Evolutionary conservation across 805 yeast species (phyloP).

Genomic region (Nakazawaea wyomingensis): DNA sequence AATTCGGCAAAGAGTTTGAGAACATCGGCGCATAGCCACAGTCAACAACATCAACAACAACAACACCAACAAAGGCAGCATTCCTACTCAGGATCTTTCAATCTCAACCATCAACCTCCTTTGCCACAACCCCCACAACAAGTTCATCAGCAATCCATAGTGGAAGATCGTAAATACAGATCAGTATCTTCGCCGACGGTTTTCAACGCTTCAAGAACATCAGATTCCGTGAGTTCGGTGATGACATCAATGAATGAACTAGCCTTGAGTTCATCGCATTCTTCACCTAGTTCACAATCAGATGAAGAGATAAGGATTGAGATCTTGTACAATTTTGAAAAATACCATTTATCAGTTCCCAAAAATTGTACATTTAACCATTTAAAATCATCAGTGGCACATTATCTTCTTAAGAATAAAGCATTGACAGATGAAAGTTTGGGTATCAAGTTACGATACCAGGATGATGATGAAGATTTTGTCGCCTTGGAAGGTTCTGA

Average conservation of each 20-base stretch:
- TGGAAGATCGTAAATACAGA: slow-evolving; percentile 23
- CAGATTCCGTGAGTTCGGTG: slow-evolving; percentile 5
- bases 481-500: slow-evolving; percentile 82
- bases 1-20: slow-evolving; percentile 14
- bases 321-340: slow-evolving; percentile 38
- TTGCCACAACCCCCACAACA: neutral
- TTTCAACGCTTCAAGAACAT: slow-evolving; percentile 2
- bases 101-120: neutral
- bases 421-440: slow-evolving; percentile 25
- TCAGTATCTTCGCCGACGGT: slow-evolving; percentile 28
- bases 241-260: slow-evolving; percentile 6
- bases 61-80: slow-evolving; percentile 3
- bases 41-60: slow-evolving; percentile 5
- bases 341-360: slow-evolving; percentile 64
- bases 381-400: slow-evolving; percentile 52
- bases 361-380: slow-evolving; percentile 44
- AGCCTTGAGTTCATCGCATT: slow-evolving; percentile 6
- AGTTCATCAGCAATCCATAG: slow-evolving; percentile 1
- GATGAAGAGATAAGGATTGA: slow-evolving; percentile 33
- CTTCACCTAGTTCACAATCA: slow-evolving; percentile 18
- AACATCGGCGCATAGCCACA: slow-evolving; percentile 10
- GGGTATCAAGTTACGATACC: slow-evolving; percentile 59
- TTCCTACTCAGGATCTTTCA: slow-evolving; percentile 4
- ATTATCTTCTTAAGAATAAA: slow-evolving; percentile 51
- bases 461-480: slow-evolving; percentile 94